Conservation (phyloP, 257 asterid genomes). For the Solanum chilense region DNA sequence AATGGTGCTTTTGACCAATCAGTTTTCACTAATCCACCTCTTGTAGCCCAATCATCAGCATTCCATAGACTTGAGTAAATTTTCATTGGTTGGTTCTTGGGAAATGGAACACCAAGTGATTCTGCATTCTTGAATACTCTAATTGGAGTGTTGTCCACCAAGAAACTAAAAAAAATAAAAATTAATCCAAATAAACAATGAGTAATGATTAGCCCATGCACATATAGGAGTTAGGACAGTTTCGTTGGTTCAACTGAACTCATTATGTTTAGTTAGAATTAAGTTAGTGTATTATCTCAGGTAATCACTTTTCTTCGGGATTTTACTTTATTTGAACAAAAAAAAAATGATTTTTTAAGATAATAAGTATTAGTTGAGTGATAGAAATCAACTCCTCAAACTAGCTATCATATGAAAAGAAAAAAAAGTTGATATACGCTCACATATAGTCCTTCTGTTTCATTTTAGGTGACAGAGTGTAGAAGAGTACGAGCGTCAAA, state of each 20-base stretch:
- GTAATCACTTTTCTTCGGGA: no score
- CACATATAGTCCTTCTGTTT: neutral
- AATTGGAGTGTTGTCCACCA: conserved; percentile 70
- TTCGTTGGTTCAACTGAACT: neutral
- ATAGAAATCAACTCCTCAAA: neutral
- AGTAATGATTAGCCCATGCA: neutral
- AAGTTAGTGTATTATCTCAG: neutral
- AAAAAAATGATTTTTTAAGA: neutral
- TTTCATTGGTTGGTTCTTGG: conserved; percentile 65
- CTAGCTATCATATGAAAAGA: neutral
- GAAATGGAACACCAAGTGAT: conserved; percentile 54
- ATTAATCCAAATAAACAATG: neutral
- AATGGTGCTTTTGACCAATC: conserved; percentile 87
- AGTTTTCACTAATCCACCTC: conserved; percentile 57
- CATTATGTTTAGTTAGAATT: neutral
- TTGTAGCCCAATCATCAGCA: conserved; percentile 82
- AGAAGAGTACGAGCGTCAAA: neutral
- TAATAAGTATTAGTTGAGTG: neutral
- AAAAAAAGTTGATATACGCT: neutral
- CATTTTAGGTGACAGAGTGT: neutral
- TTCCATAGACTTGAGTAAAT: conserved; percentile 80
- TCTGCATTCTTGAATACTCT: conserved; percentile 62
- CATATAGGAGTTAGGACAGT: neutral
- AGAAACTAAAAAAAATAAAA: conserved; percentile 28
- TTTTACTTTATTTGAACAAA: no score